A percentile compares a stretch with the other conserved stretches of the same genome.
Evolutionary conservation across 2,329 filamentous ascomycete species (phyloP).

Genomic region (Alternaria gansuensis): DNA sequence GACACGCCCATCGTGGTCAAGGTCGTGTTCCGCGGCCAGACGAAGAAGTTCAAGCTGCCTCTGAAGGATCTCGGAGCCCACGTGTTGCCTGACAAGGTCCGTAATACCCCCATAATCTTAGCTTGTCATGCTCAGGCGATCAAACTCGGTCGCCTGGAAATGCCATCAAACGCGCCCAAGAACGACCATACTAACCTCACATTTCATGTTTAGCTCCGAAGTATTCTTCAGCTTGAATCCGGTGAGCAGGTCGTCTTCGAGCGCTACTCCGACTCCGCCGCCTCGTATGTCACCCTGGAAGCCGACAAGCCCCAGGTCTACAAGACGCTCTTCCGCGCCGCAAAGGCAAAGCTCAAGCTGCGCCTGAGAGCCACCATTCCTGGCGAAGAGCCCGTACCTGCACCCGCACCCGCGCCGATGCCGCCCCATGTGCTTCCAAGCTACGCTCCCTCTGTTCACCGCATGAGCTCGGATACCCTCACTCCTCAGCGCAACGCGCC

Average conservation of each 20-base stretch:
- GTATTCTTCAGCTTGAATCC: constrained; percentile 70
- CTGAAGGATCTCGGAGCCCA: constrained; percentile 81
- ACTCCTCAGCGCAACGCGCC: constrained; percentile 34
- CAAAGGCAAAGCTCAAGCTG: constrained; percentile 97
- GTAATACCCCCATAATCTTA: constrained; percentile 49
- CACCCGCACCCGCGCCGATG: constrained; percentile 27
- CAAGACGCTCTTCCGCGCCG: constrained; percentile 95
- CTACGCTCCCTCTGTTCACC: constrained; percentile 34
- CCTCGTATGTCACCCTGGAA: constrained; percentile 80
- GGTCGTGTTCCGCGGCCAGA: constrained; percentile 76
- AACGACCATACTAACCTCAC: constrained; percentile 28
- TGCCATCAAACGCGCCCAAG: neutral
- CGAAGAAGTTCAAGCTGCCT: constrained; percentile 87
- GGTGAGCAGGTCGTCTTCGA: constrained; percentile 76
- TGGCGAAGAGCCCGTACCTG: constrained; percentile 58
- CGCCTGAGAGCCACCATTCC: constrained; percentile 77
- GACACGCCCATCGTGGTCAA: constrained; percentile 87
- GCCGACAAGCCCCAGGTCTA: constrained; percentile 81
- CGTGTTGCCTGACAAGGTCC: constrained; percentile 83
- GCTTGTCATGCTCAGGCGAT: neutral
- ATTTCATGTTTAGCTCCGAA: constrained; percentile 61
- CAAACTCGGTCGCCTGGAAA: neutral
- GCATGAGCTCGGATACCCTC: constrained; percentile 42
- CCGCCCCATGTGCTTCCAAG: constrained; percentile 21
- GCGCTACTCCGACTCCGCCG: constrained; percentile 94